A percentile compares a stretch with the other conserved stretches of the same genome.
These are phyloP conservation scores for Colletotrichum sp. DNA, from an alignment of 2,329 filamentous ascomycete species.

Conservation along the genomic window DNA sequence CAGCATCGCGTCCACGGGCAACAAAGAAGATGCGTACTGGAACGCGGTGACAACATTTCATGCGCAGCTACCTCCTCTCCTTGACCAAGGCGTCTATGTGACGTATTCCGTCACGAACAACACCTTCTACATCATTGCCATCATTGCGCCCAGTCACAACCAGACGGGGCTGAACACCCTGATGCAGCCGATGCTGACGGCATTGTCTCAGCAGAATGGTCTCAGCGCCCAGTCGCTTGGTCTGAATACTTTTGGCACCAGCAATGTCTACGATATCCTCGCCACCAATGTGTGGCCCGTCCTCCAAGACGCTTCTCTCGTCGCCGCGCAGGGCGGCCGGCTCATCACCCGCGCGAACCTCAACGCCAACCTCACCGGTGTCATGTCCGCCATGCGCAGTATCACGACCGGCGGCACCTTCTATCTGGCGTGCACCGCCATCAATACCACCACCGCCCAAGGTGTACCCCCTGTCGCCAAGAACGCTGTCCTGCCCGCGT, in stretches of 20 bases:
- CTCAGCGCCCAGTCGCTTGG: not conserved
- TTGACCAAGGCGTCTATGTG: not conserved
- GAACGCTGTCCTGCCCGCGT: conserved; percentile 47
- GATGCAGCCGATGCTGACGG: not conserved
- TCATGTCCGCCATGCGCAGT: not conserved
- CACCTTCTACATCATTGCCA: not conserved
- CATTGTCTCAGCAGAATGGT: not conserved
- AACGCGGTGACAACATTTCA: not conserved
- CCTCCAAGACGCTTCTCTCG: not conserved
- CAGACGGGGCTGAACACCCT: not conserved
- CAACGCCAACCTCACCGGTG: not conserved
- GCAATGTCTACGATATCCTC: not conserved
- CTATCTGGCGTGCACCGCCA: conserved; percentile 9
- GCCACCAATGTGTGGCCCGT: not conserved
- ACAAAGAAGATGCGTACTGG: not conserved
- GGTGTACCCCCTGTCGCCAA: conserved; percentile 20
- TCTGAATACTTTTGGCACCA: not conserved
- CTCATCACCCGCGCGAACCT: not conserved
- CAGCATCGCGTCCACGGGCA: conserved; percentile 24
- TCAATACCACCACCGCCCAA: conserved; percentile 29
- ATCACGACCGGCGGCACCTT: not conserved
- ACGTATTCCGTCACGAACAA: not conserved
- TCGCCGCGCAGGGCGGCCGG: not conserved
- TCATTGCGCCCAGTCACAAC: not conserved
- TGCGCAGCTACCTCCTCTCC: not conserved